Evolutionary conservation across 78 protist species (phyloP), one percentile per base, ranked within the genome.

Genomic region (Ministeria vibrans): DNA sequence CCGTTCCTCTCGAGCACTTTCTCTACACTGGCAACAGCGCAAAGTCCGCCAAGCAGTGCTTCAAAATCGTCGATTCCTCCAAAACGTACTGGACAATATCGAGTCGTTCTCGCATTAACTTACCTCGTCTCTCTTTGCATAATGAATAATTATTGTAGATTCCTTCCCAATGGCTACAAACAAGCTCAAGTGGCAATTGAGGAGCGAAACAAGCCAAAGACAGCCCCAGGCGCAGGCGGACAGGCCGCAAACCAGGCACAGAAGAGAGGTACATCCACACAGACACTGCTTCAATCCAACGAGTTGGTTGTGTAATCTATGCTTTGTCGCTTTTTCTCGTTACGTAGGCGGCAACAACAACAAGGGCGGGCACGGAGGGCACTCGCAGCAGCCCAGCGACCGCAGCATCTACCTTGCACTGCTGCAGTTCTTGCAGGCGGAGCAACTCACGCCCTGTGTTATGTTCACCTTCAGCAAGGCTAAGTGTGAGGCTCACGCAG

Each of bases 1-100:
- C 98, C 6, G 90, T 93, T 39, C 98, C 98, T n/a, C 93, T 96
- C 22, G 94, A 88, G 62, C 95, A 91, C 82, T 79, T 39, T 42
- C 34, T 79, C 23, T 79, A 49, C 77, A 11, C 64, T 1, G 83
- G 77, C 66, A 22, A 22, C n/a, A 46, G 18, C 22, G 73, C 49
- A 44, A 53, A 49, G 23, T 38, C 73, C 82, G 20, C 70, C 45
- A 51, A 62, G 32, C 36, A 28, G 0, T 25, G 92, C 13, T 89
- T 82, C 85, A 87, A 91, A 44, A 92, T 93, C 0, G 90, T 93
- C 59, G 93, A 92, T 68, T 91, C 81, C 46, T 68, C 87, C 39
- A 88, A 93, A 53, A 51, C 53, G 18, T 90, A 91, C 45, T 88
- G 84, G 76, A 45, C 44, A 20, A 18, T 51, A 51, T 51, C 59